Evolutionary conservation across 1,284 basidiomycete species (phyloP).

Genomic region (Boletus hoseneyae): DNA sequence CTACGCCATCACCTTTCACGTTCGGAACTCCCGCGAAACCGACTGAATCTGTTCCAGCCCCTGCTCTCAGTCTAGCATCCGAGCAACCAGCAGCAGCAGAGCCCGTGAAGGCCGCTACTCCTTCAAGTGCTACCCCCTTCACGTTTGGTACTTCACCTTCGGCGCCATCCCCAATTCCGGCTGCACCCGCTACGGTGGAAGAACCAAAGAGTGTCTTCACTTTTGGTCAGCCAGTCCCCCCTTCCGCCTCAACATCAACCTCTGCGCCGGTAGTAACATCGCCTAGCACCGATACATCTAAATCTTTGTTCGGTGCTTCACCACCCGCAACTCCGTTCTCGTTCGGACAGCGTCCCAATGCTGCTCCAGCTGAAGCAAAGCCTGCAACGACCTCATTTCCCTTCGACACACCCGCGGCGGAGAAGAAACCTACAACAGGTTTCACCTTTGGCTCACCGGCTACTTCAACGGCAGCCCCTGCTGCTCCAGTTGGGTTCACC

Average conservation of each 20-base stretch:
- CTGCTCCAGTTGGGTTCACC: conserved; percentile 29
- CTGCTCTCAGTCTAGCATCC: conserved; percentile 3
- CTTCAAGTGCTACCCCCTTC: conserved; percentile 13
- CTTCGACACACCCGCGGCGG: conserved; percentile 25
- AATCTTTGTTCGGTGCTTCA: conserved; percentile 28
- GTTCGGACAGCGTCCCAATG: conserved; percentile 25
- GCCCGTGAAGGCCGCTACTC: conserved; percentile 4
- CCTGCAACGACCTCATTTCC: conserved; percentile 26
- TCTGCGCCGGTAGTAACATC: conserved; percentile 4
- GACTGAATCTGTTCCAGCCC: conserved; percentile 11
- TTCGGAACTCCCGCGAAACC: conserved; percentile 24
- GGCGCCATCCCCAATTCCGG: background rate
- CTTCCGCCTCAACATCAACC: conserved; percentile 7
- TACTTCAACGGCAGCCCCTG: conserved; percentile 20
- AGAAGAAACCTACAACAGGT: conserved; percentile 25
- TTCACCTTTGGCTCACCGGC: conserved; percentile 34
- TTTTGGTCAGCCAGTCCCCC: conserved; percentile 22
- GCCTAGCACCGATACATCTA: conserved; percentile 19
- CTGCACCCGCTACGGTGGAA: conserved; percentile 12
- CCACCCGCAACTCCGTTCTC: conserved; percentile 26
- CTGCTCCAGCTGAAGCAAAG: conserved; percentile 24
- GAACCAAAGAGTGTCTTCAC: conserved; percentile 26
- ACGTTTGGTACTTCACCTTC: conserved; percentile 18
- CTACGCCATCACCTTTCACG: conserved; percentile 15
- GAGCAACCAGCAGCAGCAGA: conserved; percentile 8